Conservation (phyloP, 2,329 filamentous ascomycete species). For the Zarea fungicola region DNA sequence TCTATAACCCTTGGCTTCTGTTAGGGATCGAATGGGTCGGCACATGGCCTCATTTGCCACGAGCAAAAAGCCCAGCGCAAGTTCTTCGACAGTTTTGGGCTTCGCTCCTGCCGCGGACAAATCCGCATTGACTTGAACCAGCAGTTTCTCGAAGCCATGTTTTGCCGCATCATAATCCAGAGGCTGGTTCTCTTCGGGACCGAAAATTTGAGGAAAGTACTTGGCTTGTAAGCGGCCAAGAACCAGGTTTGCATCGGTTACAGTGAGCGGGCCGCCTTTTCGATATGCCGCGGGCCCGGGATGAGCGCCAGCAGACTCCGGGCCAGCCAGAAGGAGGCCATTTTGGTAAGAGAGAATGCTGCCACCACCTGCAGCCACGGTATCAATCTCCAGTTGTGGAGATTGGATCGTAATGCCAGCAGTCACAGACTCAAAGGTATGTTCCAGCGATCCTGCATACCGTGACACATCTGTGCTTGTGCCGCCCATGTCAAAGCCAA, state of each 20-base stretch:
- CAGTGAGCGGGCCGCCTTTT: conserved; percentile 66
- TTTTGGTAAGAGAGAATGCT: conserved; percentile 66
- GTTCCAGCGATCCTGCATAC: conserved; percentile 46
- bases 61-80: conserved; percentile 32
- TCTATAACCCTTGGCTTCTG: conserved; percentile 31
- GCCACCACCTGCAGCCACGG: conserved; percentile 72
- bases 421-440: conserved; percentile 66
- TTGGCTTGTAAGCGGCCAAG: conserved; percentile 56
- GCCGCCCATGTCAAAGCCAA: conserved; percentile 70
- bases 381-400: conserved; percentile 77
- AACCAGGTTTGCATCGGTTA: conserved; percentile 68
- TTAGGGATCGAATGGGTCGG: conserved; percentile 30
- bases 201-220: conserved; percentile 70
- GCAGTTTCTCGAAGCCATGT: conserved; percentile 36
- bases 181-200: conserved; percentile 57
- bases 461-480: conserved; percentile 71
- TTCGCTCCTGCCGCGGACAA: conserved; percentile 22
- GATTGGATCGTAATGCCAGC: conserved; percentile 74
- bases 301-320: conserved; percentile 65
- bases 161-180: conserved; percentile 36
- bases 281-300: conserved; percentile 68
- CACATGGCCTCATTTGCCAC: conserved; percentile 33
- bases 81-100: conserved; percentile 29
- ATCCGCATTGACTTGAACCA: conserved; percentile 36
- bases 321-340: conserved; percentile 67